phyloP scores from a whole-genome alignment of 768 basidiomycete genomes.

The Rhodotorula kratochvilovae region DNA sequence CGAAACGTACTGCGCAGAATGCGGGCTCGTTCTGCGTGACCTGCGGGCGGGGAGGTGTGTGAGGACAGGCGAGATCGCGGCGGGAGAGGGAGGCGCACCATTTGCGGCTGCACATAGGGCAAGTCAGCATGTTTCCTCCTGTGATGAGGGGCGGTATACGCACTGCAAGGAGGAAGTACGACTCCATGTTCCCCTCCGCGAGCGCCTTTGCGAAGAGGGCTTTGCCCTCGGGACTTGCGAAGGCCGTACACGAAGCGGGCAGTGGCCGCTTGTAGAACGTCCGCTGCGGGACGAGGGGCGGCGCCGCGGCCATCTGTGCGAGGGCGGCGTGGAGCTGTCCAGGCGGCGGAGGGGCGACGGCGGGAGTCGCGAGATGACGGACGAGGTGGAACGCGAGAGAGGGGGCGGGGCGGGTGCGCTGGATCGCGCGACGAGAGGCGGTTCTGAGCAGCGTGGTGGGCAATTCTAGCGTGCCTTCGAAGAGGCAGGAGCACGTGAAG shows the following conservation, averaged over 20 bases:
- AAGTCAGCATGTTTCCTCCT: too few relatives aligned
- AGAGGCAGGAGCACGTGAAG: too few relatives aligned
- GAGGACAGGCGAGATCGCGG: not conserved
- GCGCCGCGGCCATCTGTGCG: not conserved
- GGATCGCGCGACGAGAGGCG: not conserved
- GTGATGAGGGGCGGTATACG: too few relatives aligned
- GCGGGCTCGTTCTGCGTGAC: conserved; percentile 42
- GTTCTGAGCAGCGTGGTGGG: not conserved
- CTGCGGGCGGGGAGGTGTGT: too few relatives aligned
- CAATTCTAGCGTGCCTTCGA: not conserved
- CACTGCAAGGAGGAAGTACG: conserved; percentile 38
- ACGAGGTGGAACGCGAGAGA: not conserved
- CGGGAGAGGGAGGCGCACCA: not conserved
- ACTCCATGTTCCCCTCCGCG: conserved; percentile 31
- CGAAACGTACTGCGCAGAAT: conserved; percentile 25
- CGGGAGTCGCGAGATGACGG: not conserved
- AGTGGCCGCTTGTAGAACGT: conserved; percentile 41
- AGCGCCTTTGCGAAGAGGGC: conserved; percentile 28
- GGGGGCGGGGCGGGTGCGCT: not conserved
- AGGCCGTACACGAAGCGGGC: conserved; percentile 34
- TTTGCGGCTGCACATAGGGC: not conserved
- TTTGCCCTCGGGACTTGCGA: conserved; percentile 30
- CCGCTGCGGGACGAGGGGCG: conserved; percentile 5
- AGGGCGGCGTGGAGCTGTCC: too few relatives aligned
- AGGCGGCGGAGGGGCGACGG: too few relatives aligned